Evolutionary conservation across 139 green algal species (phyloP), one percentile per base, ranked within the genome.

Genomic region (Limnomonas spitsbergensis): DNA sequence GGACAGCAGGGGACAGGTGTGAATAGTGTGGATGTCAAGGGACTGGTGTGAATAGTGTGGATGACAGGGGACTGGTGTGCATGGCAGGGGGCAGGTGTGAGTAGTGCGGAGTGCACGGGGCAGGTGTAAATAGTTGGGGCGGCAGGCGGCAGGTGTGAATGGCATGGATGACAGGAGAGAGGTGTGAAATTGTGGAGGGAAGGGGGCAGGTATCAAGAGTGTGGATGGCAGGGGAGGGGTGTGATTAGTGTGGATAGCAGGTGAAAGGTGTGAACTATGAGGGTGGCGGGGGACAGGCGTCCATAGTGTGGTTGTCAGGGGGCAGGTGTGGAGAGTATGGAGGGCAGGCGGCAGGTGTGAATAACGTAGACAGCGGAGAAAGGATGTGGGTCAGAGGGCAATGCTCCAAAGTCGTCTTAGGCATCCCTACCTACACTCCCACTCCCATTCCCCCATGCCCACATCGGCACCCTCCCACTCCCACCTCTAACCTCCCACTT

Each of bases 1-100:
- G 31, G 9, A 38, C 39, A 77, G 70, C 70, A 27, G 70, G 70
- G 6, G 70, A 76, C 47, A 61, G 47, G 47, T 61, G 20, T 61
- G n/a, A n/a, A n/a, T n/a, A n/a, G 14, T 61, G 47, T 61, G 47
- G 20, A 61, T 61, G 47, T 61, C 20, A 61, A 61, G 47, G 20
- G 14, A 61, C 14, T 14, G 47, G 47, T 61, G 20, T 61, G 47
- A 61, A 20, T 61, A 61, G n/a, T n/a, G 47, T 61, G 47, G 14
- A 14, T 14, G 14, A 61, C 47, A 61, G 47, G 14, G 47, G 6
- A 61, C 40, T 77, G 7, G 66, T 77, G 3, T 36, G 31, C 7
- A 38, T n/a, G 66, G 70, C 70, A 27, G 70, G 70, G 6, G 70
- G 53, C 47, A 61, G 47, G 47, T 61, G 20, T 61, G n/a, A n/a